Evolutionary conservation across 2,329 filamentous ascomycete genomes (phyloP), one percentile per base, ranked within the genome.

Genomic region (Calonectria hawksworthii): DNA sequence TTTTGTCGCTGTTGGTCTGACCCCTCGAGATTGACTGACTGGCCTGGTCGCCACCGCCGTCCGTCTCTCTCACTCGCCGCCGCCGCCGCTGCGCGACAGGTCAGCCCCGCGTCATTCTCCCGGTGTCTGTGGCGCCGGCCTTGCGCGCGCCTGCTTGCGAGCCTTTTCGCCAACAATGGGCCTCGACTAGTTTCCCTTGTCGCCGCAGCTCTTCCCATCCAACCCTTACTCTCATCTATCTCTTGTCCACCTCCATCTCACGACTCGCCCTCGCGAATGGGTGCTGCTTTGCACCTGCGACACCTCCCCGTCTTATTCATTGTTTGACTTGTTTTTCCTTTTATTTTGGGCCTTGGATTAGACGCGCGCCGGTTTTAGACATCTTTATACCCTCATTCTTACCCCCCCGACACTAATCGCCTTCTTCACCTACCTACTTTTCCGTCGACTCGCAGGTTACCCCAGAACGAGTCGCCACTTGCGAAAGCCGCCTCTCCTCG

Each of bases 361-460:
- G 84, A 86, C 83, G 83, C 83, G 79, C 82, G 18, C 41, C 81
- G 84, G 81, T 80, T 84, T 85, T 86, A 86, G 85, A 86, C 82
- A 82, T 79, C 74, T 67, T 78, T 77, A 78, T 80, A 75, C 75
- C 75, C 74, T 76, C 73, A 61, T 67, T 74, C 74, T 71, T 69
- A 64, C 67, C 72, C 68, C 50, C 52, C 63, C 70, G 73, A 78
- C 77, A 78, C 77, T 82, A 78, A 80, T 82, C 77, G 78, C 72
- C 75, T 77, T 76, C 69, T 73, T 78, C 76, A 36, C 61, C 73
- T 69, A 67, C 73, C 73, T 75, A 70, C 63, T 50, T 73, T 50
- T 75, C 70, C 73, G 73, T 77, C 70, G 78, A 77, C 72, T 77
- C 77, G 75, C 75, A 75, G 59, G 70, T 78, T 73, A 73, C 73